phyloP scores from a whole-genome alignment of 2,329 filamentous ascomycete species.

The Penicillium brevicompactum region DNA sequence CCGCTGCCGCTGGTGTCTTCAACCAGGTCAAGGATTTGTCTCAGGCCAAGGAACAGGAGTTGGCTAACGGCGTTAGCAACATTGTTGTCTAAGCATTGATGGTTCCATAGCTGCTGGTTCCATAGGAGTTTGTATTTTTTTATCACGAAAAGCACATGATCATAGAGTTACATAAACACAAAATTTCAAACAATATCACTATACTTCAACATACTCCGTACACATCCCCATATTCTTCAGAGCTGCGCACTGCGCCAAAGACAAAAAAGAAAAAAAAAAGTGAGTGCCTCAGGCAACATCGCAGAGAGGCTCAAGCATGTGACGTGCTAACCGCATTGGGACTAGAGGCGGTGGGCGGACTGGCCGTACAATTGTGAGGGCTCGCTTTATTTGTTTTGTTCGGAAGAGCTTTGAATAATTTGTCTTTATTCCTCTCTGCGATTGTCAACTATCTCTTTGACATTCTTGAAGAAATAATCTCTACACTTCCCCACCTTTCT shows the following conservation, averaged over 20 bases:
- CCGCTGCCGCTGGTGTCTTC: conserved; percentile 67
- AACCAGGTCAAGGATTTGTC: conserved; percentile 8
- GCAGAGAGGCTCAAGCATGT: conserved; percentile 14
- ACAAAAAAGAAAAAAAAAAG: neutral
- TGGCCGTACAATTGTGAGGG: conserved; percentile 26
- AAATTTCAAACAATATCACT: neutral
- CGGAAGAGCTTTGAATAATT: conserved; percentile 15
- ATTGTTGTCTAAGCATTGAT: conserved; percentile 18
- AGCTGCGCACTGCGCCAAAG: neutral
- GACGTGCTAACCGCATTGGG: conserved; percentile 13
- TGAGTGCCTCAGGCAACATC: conserved; percentile 1
- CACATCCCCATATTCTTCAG: no score
- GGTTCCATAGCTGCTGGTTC: neutral
- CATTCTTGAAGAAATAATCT: neutral
- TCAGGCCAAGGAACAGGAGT: conserved; percentile 14
- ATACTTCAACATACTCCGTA: neutral
- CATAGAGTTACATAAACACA: conserved; percentile 12
- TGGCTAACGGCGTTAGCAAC: conserved; percentile 16
- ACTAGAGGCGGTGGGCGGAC: conserved; percentile 24
- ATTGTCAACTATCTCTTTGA: conserved; percentile 5
- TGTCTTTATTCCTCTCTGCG: conserved; percentile 9
- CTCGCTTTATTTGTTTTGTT: conserved; percentile 21
- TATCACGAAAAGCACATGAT: conserved; percentile 17
- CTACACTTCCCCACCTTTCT: neutral
- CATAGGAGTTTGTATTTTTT: conserved; percentile 14